phyloP scores from a whole-genome alignment of 1,284 basidiomycete species.

The Hymenochaete sp. region DNA sequence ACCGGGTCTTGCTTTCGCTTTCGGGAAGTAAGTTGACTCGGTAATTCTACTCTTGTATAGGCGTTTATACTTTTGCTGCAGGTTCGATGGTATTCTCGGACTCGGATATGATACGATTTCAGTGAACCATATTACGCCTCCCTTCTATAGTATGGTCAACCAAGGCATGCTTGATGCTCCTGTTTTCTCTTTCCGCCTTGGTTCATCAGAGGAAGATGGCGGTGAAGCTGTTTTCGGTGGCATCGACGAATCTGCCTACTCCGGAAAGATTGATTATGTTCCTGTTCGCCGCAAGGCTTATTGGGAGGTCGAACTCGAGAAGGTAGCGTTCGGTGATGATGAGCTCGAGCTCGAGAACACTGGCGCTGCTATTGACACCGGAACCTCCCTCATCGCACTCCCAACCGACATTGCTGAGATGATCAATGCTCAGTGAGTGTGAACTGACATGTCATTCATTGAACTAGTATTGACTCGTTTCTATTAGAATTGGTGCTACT shows the following conservation, averaged over 20 bases:
- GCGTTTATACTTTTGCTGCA: slow-evolving; percentile 26
- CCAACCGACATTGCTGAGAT: slow-evolving; percentile 96
- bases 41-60: not conserved
- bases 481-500: slow-evolving; percentile 68
- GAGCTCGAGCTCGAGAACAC: slow-evolving; percentile 81
- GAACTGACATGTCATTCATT: slow-evolving; percentile 15
- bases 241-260: slow-evolving; percentile 73
- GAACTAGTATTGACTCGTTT: slow-evolving; percentile 14
- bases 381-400: slow-evolving; percentile 85
- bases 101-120: slow-evolving; percentile 95
- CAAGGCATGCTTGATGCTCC: slow-evolving; percentile 77
- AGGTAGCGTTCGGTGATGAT: slow-evolving; percentile 79
- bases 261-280: slow-evolving; percentile 79
- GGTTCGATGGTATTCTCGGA: slow-evolving; percentile 94
- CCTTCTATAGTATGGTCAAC: slow-evolving; percentile 93
- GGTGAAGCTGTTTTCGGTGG: slow-evolving; percentile 95
- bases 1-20: slow-evolving; percentile 95
- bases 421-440: slow-evolving; percentile 78
- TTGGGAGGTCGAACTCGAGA: slow-evolving; percentile 95
- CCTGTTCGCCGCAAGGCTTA: slow-evolving; percentile 95
- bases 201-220: slow-evolving; percentile 79
- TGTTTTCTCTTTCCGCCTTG: slow-evolving; percentile 94
- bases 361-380: slow-evolving; percentile 95
- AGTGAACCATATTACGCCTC: slow-evolving; percentile 90
- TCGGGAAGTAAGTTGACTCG: slow-evolving; percentile 67